Conservation (phyloP, 164 flowering plant species). For the Magnolia officinalis region DNA sequence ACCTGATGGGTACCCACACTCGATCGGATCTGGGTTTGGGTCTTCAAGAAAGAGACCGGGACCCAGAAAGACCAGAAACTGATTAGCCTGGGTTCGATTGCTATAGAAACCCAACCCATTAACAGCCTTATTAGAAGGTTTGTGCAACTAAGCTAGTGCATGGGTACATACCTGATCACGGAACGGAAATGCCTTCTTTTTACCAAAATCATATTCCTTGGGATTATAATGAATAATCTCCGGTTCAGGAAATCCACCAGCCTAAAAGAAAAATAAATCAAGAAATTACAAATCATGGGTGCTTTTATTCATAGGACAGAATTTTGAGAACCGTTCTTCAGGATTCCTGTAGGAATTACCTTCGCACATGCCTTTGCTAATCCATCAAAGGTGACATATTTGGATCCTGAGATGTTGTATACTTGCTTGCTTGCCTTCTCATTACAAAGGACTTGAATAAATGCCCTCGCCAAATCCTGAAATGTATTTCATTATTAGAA, state of each 20-base stretch:
- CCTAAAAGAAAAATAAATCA: conserved; percentile 36
- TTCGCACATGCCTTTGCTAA: conserved; percentile 94
- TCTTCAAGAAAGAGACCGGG: too few species aligned
- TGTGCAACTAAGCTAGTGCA: too few species aligned
- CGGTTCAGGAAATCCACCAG: conserved; percentile 97
- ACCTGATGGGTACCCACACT: too few species aligned
- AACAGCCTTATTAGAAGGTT: too few species aligned
- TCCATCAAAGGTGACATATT: conserved; percentile 92
- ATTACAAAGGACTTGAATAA: conserved; percentile 78
- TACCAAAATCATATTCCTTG: conserved; percentile 91
- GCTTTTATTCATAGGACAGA: not conserved
- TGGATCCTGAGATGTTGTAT: conserved; percentile 91
- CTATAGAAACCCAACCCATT: too few species aligned
- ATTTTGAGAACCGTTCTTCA: not conserved
- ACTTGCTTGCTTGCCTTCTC: conserved; percentile 86
- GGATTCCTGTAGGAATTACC: conserved; percentile 34
- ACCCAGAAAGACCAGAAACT: too few species aligned
- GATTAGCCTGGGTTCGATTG: too few species aligned
- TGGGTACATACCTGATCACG: conserved; percentile 65
- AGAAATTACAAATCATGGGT: not conserved
- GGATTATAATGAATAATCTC: conserved; percentile 86
- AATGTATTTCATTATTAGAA: not conserved
- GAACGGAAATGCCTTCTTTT: conserved; percentile 96
- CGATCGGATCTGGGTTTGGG: too few species aligned
- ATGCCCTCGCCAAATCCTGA: conserved; percentile 91